A percentile compares a stretch with the other conserved stretches of the same genome.
phyloP scores from a whole-genome alignment of 768 basidiomycete genomes.

The Aureoboletus auriporus region DNA sequence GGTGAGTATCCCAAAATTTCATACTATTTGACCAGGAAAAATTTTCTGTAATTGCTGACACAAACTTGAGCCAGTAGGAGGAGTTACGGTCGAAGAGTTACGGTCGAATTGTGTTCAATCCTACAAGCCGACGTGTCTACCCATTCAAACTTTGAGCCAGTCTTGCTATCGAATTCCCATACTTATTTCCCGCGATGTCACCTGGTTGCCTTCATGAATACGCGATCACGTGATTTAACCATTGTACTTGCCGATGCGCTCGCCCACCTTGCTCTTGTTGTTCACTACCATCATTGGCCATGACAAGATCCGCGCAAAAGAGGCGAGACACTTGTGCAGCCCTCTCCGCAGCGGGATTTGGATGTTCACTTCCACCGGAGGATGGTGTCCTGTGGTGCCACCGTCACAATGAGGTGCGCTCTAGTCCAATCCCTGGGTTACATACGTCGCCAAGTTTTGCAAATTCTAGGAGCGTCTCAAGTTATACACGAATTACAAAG shows the following conservation, averaged over 20 bases:
- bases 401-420: constrained; percentile 29
- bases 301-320: constrained; percentile 7
- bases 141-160: too few relatives aligned
- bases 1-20: too few relatives aligned
- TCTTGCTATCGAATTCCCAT: too few relatives aligned
- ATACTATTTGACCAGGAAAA: too few relatives aligned
- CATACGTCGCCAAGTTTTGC: not conserved
- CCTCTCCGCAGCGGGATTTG: constrained; percentile 8
- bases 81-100: too few relatives aligned
- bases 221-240: constrained; percentile 3
- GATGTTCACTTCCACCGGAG: constrained; percentile 10
- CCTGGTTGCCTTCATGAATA: not conserved
- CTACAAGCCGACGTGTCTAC: too few relatives aligned
- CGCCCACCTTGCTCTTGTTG: too few relatives aligned
- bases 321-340: constrained; percentile 17
- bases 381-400: constrained; percentile 22
- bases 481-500: constrained; percentile 35
- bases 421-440: not conserved
- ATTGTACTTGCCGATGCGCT: not conserved
- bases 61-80: too few relatives aligned
- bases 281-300: not conserved
- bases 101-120: too few relatives aligned
- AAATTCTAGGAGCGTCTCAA: constrained; percentile 30
- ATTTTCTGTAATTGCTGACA: too few relatives aligned
- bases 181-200: too few relatives aligned